Evolutionary conservation across 345 rosid species (phyloP).

Genomic region (Salix koriyanagi): DNA sequence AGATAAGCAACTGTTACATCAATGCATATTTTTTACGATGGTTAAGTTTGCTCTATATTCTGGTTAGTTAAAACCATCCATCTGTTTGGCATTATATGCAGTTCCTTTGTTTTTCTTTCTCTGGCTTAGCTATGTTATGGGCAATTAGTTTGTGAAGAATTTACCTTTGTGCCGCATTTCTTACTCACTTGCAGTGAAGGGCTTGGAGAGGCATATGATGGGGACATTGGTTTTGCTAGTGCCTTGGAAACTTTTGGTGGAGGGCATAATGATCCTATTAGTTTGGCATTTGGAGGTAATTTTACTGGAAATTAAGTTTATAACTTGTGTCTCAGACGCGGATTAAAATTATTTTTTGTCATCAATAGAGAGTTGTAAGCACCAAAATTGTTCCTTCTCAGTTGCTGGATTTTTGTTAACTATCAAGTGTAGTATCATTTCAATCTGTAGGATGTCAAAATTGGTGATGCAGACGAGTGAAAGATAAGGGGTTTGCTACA

Average conservation of each 20-base stretch:
- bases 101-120: not conserved
- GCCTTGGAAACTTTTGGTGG: constrained; percentile 97
- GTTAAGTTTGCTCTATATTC: not conserved
- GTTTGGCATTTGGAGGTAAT: constrained; percentile 98
- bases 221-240: constrained; percentile 94
- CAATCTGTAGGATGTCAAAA: not conserved
- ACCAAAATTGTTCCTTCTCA: not conserved
- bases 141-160: constrained; percentile 8
- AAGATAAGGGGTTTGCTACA: too few species aligned
- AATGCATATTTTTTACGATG: not conserved
- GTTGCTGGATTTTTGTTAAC: not conserved
- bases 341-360: not conserved
- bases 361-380: not conserved
- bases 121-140: not conserved
- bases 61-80: not conserved
- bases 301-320: not conserved
- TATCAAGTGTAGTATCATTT: not conserved
- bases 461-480: too few species aligned
- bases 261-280: constrained; percentile 97
- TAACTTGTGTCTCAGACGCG: not conserved
- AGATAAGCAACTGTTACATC: not conserved
- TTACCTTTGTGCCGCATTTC: not conserved
- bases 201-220: constrained; percentile 95
- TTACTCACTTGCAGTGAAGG: constrained; percentile 68
- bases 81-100: not conserved